Base-by-base conservation (phyloP, 2,329 filamentous ascomycete species). In the Fusarium nygamai region DNA sequence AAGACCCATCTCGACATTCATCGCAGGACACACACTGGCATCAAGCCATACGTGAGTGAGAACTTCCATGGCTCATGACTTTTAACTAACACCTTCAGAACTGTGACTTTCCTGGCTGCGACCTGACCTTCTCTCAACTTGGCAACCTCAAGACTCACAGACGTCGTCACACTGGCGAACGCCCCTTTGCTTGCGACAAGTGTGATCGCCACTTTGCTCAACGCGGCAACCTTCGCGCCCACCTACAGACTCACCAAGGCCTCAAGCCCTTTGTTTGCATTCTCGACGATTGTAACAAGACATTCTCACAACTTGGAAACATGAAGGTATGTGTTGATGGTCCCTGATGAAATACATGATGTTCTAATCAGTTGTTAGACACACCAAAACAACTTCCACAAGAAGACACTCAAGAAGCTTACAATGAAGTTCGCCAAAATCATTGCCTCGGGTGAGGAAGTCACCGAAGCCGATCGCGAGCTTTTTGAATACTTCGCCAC, bases 1-100 rank as follows among this genome's bases (percentile, higher is more conserved):
- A 97, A 96, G 84, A 98, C 95, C 3, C 96, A 98, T 78, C 88
- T 98, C 17, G 93, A 96, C 70, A 98, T 97, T 56, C 96, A 99
- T 82, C 91, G 90, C 51, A 89, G 95, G 73, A 92, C 93, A 9
- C 96, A 99, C 82, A 98, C 94, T 5, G 96, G 96, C 22, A 91
- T 93, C 61, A 96, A 95, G 81, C 96, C 96, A 69, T 98, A 96
- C 81, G 93, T 97, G 85, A 87, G 94, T 86, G 19, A 14, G n/a
- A 20, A 20, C 19, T 29, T 8, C 11, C 38, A 19, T 6, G 11
- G 9, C 8, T 5, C 24, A 20, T 27, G 6, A n/a, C 41, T 41
- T 47, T 8, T 38, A 19, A 64, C 80, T 83, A 67, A 81, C 75
- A 56, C 36, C n/a, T 36, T 8, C 67, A 90, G 91, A 81, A 87